These are phyloP conservation scores for Saturnispora quitensis DNA, from an alignment of 805 yeast genomes.

Conservation along the genomic window DNA sequence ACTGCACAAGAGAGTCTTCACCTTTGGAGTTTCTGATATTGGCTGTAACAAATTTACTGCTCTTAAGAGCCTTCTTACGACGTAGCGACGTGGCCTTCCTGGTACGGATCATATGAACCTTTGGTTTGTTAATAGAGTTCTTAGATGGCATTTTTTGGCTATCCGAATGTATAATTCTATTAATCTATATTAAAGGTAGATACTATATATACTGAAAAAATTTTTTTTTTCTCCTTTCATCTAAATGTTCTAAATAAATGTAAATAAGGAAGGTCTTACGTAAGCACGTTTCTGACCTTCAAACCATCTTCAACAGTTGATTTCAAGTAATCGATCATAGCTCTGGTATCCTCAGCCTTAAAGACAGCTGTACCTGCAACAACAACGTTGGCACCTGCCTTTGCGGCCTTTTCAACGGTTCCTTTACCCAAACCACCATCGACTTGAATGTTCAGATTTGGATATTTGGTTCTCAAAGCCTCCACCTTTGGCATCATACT, in stretches of 20 bases:
- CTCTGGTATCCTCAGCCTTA: slow-evolving; percentile 70
- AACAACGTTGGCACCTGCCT: slow-evolving; percentile 95
- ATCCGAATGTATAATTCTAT: neutral
- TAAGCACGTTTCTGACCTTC: slow-evolving; percentile 12
- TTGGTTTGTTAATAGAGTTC: slow-evolving; percentile 77
- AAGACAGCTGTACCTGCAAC: slow-evolving; percentile 97
- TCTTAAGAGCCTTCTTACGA: slow-evolving; percentile 27
- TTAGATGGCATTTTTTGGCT: slow-evolving; percentile 57
- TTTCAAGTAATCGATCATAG: slow-evolving; percentile 63
- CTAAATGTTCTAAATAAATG: neutral
- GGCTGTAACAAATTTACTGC: slow-evolving; percentile 6
- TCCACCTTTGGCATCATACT: slow-evolving; percentile 96
- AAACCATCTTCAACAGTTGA: slow-evolving; percentile 46
- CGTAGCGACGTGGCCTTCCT: slow-evolving; percentile 41
- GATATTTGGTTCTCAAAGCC: slow-evolving; percentile 60
- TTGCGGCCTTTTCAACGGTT: slow-evolving; percentile 81
- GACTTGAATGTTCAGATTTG: slow-evolving; percentile 81
- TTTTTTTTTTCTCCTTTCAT: neutral
- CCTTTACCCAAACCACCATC: slow-evolving; percentile 93
- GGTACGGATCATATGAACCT: slow-evolving; percentile 44
- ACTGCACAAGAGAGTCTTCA: slow-evolving; percentile 34
- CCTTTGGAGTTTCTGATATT: slow-evolving; percentile 8
- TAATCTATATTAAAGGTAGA: neutral
- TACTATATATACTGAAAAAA: neutral
- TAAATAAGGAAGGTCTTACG: slow-evolving; percentile 1